A percentile compares a stretch with the other conserved stretches of the same genome.
phyloP scores from a whole-genome alignment of 768 basidiomycete genomes.

The Lanmaoa rubissima region DNA sequence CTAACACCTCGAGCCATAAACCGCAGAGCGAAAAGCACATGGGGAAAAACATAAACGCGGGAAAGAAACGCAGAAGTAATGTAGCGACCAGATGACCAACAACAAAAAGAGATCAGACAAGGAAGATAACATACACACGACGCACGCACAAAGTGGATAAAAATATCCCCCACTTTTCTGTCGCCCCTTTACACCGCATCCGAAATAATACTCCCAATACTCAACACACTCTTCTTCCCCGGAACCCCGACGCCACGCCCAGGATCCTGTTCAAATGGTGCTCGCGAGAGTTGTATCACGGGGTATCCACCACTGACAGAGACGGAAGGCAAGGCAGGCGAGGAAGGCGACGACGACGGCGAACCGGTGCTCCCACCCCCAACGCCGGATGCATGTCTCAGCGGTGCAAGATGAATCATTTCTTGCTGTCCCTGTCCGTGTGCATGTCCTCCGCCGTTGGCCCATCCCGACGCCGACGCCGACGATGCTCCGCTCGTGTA shows the following conservation, averaged over 20 bases:
- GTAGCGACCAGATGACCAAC: background rate
- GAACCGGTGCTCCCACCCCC: slow-evolving; percentile 15
- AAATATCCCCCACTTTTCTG: background rate
- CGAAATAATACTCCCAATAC: slow-evolving; percentile 70
- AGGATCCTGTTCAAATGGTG: slow-evolving; percentile 33
- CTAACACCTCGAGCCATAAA: slow-evolving; percentile 1
- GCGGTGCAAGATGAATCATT: slow-evolving; percentile 36
- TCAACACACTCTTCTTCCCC: slow-evolving; percentile 64
- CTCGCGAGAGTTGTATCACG: slow-evolving; percentile 31
- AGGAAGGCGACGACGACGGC: slow-evolving; percentile 28
- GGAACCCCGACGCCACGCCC: slow-evolving; percentile 17
- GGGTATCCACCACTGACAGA: slow-evolving; percentile 21
- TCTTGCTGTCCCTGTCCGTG: slow-evolving; percentile 28
- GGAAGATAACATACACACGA: slow-evolving; percentile 1
- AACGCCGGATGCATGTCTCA: slow-evolving; percentile 24
- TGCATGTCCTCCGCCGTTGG: slow-evolving; percentile 12
- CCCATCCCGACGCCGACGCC: slow-evolving; percentile 17
- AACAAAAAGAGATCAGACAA: background rate
- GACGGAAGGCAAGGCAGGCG: slow-evolving; percentile 24
- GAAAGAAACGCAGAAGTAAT: background rate
- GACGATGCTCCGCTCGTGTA: slow-evolving; percentile 5
- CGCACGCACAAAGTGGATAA: background rate
- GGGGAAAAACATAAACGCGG: background rate
- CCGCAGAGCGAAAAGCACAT: background rate
- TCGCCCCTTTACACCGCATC: slow-evolving; percentile 31